Percentiles rank a stretch among this genome's conserved stretches.
phyloP scores from a whole-genome alignment of 169 alveolate genomes.

The Plasmodium coatneyi region DNA sequence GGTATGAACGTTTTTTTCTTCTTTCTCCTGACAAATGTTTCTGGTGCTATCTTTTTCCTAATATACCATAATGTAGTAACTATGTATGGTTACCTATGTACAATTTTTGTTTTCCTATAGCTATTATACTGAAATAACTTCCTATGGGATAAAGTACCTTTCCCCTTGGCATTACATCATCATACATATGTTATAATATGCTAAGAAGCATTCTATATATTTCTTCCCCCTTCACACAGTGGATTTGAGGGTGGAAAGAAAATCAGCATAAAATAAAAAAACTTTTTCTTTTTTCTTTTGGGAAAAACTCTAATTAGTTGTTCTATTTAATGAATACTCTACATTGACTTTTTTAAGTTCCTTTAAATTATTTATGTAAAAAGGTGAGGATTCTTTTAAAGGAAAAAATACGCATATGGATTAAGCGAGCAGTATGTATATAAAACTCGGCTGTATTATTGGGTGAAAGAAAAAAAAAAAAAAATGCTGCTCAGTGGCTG shows the following conservation, averaged over 20 bases:
- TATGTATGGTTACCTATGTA: neutral
- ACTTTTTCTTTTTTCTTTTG: neutral
- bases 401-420: neutral
- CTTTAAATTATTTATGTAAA: neutral
- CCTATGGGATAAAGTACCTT: conserved; percentile 1
- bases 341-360: neutral
- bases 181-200: neutral
- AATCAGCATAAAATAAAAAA: neutral
- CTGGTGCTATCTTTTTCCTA: neutral
- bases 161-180: neutral
- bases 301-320: neutral
- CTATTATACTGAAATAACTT: neutral
- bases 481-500: neutral
- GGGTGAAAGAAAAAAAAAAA: neutral
- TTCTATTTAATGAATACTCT: neutral
- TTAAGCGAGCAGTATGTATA: neutral
- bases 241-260: neutral
- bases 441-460: neutral
- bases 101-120: neutral
- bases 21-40: neutral
- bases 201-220: conserved; percentile 10
- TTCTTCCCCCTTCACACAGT: neutral
- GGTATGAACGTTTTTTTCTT: neutral
- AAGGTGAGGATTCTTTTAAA: neutral
- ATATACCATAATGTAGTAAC: neutral